phyloP scores from a whole-genome alignment of 2,329 filamentous ascomycete species.

The Colletotrichum higginsianum region DNA sequence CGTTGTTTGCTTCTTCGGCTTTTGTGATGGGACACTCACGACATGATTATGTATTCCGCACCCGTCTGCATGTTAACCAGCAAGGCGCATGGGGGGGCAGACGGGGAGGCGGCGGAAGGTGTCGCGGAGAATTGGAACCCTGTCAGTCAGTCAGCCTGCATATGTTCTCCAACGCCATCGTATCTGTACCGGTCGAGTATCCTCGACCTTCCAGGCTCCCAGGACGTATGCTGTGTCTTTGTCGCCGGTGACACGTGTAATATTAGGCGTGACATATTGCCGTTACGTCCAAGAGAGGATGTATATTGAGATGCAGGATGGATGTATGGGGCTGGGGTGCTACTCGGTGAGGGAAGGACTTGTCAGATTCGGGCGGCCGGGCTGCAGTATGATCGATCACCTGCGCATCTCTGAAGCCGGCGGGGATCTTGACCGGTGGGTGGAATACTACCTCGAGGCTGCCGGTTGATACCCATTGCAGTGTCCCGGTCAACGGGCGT shows the following conservation, averaged over 20 bases:
- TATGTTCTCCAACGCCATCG: not conserved
- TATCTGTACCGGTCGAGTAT: not conserved
- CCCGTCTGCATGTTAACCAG: not conserved
- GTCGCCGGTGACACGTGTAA: not conserved
- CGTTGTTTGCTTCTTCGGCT: constrained; percentile 8
- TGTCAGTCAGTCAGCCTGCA: not conserved
- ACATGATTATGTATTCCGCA: constrained; percentile 32
- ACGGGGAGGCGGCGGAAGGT: constrained; percentile 11
- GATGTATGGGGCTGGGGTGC: not conserved
- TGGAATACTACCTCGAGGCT: constrained; percentile 28
- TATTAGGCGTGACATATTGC: not conserved
- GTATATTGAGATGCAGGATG: constrained; percentile 1
- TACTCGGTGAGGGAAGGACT: constrained; percentile 25
- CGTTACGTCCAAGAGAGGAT: not conserved
- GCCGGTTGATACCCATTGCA: constrained; percentile 28
- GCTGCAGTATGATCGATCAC: constrained; percentile 38
- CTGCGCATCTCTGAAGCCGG: constrained; percentile 32
- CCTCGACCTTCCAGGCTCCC: not conserved
- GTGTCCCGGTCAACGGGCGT: constrained; percentile 34
- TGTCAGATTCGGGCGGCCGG: constrained; percentile 34
- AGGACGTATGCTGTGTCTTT: no score
- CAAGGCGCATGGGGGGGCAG: not conserved
- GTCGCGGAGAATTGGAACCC: constrained; percentile 40
- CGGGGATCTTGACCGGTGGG: constrained; percentile 37
- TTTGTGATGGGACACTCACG: constrained; percentile 32